A percentile compares a stretch with the other conserved stretches of the same genome.
These are phyloP conservation scores for Podospora sp. DNA, from an alignment of 495 filamentous ascomycete genomes.

Conservation along the genomic window DNA sequence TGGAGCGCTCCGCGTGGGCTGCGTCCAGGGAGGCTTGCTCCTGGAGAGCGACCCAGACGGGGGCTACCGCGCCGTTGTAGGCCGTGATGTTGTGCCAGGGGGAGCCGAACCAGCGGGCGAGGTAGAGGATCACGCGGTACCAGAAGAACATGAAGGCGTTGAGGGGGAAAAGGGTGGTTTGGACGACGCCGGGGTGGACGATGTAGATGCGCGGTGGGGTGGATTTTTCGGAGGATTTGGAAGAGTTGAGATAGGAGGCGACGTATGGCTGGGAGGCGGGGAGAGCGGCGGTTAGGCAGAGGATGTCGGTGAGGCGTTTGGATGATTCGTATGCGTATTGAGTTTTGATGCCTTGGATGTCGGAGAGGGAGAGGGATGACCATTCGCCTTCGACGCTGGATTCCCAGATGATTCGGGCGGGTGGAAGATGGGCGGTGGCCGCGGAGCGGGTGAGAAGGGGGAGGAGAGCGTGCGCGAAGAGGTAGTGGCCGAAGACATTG, in stretches of 20 bases:
- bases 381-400: constrained; percentile 71
- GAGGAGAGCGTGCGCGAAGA: constrained; percentile 78
- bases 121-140: constrained; percentile 61
- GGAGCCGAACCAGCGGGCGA: constrained; percentile 77
- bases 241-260: constrained; percentile 39
- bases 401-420: constrained; percentile 77
- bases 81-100: constrained; percentile 79
- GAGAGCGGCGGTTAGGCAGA: constrained; percentile 73
- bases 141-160: constrained; percentile 62
- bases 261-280: constrained; percentile 62
- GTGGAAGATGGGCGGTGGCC: constrained; percentile 33
- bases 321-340: constrained; percentile 74
- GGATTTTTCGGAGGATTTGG: background rate
- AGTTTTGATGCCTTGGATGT: constrained; percentile 74
- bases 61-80: constrained; percentile 75
- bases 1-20: constrained; percentile 57
- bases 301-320: constrained; percentile 82
- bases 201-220: constrained; percentile 66
- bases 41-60: constrained; percentile 77
- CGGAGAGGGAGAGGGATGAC: constrained; percentile 60
- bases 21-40: constrained; percentile 67
- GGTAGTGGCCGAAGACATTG: constrained; percentile 94
- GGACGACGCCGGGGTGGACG: constrained; percentile 84
- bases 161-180: constrained; percentile 76
- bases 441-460: constrained; percentile 65